Evolutionary conservation across 2,329 filamentous ascomycete species (phyloP).

Genomic region (Claviceps purpurea): DNA sequence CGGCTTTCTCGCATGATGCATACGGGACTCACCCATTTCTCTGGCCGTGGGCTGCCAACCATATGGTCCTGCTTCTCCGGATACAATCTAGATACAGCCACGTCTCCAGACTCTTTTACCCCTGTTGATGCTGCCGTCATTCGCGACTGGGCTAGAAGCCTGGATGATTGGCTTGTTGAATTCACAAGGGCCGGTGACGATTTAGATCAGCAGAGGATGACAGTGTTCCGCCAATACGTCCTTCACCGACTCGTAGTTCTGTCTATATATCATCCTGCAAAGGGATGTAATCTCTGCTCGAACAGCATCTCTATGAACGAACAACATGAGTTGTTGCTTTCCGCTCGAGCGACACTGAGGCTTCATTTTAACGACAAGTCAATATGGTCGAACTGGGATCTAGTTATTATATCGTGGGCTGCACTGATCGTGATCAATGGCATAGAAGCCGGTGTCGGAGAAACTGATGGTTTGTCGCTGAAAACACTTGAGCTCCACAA

Average conservation of each 20-base stretch:
- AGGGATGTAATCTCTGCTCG: conserved; percentile 23
- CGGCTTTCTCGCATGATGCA: conserved; percentile 31
- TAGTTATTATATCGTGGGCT: conserved; percentile 31
- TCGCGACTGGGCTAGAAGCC: conserved; percentile 26
- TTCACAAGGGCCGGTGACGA: conserved; percentile 20
- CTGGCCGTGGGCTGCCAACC: conserved; percentile 26
- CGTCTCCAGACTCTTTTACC: conserved; percentile 19
- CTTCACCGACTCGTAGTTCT: conserved; percentile 27
- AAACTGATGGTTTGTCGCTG: conserved; percentile 19
- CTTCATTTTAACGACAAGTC: conserved; percentile 25
- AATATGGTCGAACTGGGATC: conserved; percentile 31
- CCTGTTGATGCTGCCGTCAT: conserved; percentile 27
- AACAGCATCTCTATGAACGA: conserved; percentile 24
- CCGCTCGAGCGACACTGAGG: conserved; percentile 25
- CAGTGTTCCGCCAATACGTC: conserved; percentile 27
- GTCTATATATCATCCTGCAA: conserved; percentile 28
- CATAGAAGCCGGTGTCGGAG: conserved; percentile 25
- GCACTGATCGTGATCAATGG: conserved; percentile 28
- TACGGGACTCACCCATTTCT: conserved; percentile 27
- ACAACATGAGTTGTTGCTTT: conserved; percentile 27
- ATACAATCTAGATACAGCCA: conserved; percentile 8
- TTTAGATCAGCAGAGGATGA: conserved; percentile 20
- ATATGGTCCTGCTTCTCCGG: conserved; percentile 28
- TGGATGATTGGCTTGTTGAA: conserved; percentile 28
- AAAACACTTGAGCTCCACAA: background rate